Base-by-base conservation (phyloP, 108 stramenopile genomes). In the Cyclotella atomus region DNA sequence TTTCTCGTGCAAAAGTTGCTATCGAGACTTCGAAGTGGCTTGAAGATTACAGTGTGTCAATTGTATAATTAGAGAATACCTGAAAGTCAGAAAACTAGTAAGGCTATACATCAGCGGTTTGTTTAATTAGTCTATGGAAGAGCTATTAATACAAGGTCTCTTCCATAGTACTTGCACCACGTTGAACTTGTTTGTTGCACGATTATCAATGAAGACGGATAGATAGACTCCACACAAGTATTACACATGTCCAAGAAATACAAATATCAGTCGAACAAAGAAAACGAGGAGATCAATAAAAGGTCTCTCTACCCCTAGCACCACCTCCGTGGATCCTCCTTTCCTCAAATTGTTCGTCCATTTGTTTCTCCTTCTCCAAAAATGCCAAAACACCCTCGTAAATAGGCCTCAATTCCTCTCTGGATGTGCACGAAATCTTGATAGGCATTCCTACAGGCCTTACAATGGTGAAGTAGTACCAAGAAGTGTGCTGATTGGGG, bases 401-500 rank as follows among this genome's bases (percentile, higher is more conserved):
- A 3, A 81, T 61, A 21, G 80, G 75, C 27, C 76, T 63, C 33
- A 81, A 50, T 8, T 65, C 76, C 2, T 76, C 70, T 20, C 52
- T 14, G 35, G 53, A 59, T 29, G 16, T 6, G 29, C 36, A 24
- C 0, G 80, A 76, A 30, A 81, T 81, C 35, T 81, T 81, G 69
- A 81, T 76, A 0, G 80, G 80, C 15, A 70, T 55, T 41, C 75
- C 71, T 36, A 55, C 60, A 1, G 70, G 69, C 15, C 52, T 7
- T 15, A 81, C 44, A 41, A 61, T 41, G 17, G 70, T 76, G 17
- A 81, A 52, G 61, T 70, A 81, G 33, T 76, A 41, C 75, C 75
- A 81, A 0, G 36, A 34, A 2, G 14, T 41, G 36, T 46, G 25
- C 9, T 81, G 36, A 23, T 59, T 59, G 28, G 68, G 69, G 53